Evolutionary conservation across 164 flowering plant genomes (phyloP).

Genomic region (Tetracentron sinense): DNA sequence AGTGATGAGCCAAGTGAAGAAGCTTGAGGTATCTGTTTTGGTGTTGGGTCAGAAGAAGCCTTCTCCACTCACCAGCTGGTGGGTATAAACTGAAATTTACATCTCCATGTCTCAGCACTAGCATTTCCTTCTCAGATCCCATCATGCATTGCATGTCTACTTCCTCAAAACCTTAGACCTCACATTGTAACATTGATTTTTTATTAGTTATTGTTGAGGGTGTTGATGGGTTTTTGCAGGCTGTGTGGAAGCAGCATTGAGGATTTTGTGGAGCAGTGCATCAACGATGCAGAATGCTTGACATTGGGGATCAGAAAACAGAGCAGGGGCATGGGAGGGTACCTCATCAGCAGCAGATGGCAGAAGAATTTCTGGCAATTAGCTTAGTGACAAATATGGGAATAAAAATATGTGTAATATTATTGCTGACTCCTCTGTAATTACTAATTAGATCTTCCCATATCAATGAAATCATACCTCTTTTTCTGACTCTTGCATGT

Average conservation of each 20-base stretch:
- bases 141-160: not conserved
- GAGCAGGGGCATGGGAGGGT: conserved; percentile 72
- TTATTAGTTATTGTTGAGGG: not conserved
- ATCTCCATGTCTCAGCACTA: not conserved
- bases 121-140: not conserved
- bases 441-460: too few relatives aligned
- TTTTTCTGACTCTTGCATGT: too few relatives aligned
- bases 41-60: conserved; percentile 77
- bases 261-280: conserved; percentile 79
- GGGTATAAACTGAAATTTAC: conserved; percentile 1
- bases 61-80: conserved; percentile 61
- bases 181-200: not conserved
- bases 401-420: not conserved
- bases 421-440: not conserved
- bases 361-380: conserved; percentile 89
- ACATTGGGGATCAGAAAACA: conserved; percentile 80
- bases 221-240: conserved; percentile 28
- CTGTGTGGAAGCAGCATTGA: conserved; percentile 49
- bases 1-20: conserved; percentile 89
- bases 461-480: too few relatives aligned
- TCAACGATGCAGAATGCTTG: conserved; percentile 66
- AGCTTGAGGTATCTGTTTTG: conserved; percentile 80
- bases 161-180: not conserved
- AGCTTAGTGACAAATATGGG: not conserved
- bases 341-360: conserved; percentile 86